Conservation (phyloP, 495 filamentous ascomycete genomes). For the Elasticomyces elasticus region DNA sequence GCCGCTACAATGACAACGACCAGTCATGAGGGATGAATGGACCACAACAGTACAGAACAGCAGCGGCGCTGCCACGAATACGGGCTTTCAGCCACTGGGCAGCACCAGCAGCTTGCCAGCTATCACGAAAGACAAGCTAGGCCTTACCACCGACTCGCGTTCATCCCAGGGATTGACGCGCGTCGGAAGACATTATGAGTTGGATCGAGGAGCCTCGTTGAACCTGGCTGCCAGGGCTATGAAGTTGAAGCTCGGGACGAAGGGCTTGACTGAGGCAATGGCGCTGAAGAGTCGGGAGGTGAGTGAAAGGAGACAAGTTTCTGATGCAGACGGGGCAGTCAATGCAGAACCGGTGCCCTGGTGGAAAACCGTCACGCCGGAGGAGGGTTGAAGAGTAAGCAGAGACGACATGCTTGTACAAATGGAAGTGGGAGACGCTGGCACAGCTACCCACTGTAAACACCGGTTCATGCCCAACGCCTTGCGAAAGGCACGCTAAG, state of each 20-base stretch:
- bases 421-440: too few relatives aligned
- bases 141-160: slow-evolving; percentile 8
- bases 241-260: slow-evolving; percentile 41
- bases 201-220: slow-evolving; percentile 11
- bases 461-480: too few relatives aligned
- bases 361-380: slow-evolving; percentile 34
- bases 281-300: slow-evolving; percentile 57
- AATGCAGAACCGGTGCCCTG: slow-evolving; percentile 30
- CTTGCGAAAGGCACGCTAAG: not conserved
- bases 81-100: not conserved
- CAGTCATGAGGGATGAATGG: slow-evolving; percentile 75
- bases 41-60: not conserved
- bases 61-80: not conserved
- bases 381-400: too few relatives aligned
- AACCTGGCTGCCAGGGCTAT: slow-evolving; percentile 34
- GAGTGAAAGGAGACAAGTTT: slow-evolving; percentile 76
- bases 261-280: slow-evolving; percentile 33
- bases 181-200: slow-evolving; percentile 10
- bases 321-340: slow-evolving; percentile 65
- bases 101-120: not conserved
- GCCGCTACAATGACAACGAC: slow-evolving; percentile 95
- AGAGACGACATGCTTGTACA: too few relatives aligned
- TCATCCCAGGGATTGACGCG: slow-evolving; percentile 75
- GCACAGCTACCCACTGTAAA: too few relatives aligned
- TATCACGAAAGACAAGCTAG: not conserved